These are phyloP conservation scores for Talaromyces borbonicus DNA, from an alignment of 495 filamentous ascomycete genomes.

Conservation along the genomic window DNA sequence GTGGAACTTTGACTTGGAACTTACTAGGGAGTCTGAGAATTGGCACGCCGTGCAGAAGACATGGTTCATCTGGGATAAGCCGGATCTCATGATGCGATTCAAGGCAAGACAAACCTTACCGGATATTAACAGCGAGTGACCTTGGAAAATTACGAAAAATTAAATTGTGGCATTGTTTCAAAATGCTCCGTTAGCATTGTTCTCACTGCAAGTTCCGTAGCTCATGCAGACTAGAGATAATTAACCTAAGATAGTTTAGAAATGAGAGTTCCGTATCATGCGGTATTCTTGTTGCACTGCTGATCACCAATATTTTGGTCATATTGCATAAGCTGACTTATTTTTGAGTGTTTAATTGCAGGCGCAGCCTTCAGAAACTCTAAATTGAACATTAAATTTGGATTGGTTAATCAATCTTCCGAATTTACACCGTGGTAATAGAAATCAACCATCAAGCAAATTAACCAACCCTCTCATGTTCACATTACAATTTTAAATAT, in stretches of 20 bases:
- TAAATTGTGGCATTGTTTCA: background rate
- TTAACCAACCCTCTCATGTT: background rate
- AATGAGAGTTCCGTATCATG: background rate
- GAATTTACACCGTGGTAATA: background rate
- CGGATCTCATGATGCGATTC: slow-evolving; percentile 8
- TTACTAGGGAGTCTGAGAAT: slow-evolving; percentile 3
- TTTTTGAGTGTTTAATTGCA: background rate
- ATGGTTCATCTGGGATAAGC: slow-evolving; percentile 27
- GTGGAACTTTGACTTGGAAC: slow-evolving; percentile 13
- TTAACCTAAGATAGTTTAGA: background rate
- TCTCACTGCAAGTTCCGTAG: background rate
- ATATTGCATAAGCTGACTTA: background rate
- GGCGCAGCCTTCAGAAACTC: background rate
- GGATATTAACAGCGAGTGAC: background rate
- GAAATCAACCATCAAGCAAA: background rate
- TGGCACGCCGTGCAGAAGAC: slow-evolving; percentile 13
- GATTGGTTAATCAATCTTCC: background rate
- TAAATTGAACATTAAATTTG: background rate
- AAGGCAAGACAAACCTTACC: background rate
- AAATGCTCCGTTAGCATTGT: background rate
- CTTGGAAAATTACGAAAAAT: background rate
- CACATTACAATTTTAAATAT: background rate
- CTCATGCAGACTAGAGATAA: background rate
- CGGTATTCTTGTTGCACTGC: background rate
- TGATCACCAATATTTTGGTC: background rate